phyloP scores from a whole-genome alignment of 2,329 filamentous ascomycete species.

The Malbranchea zuffiana region DNA sequence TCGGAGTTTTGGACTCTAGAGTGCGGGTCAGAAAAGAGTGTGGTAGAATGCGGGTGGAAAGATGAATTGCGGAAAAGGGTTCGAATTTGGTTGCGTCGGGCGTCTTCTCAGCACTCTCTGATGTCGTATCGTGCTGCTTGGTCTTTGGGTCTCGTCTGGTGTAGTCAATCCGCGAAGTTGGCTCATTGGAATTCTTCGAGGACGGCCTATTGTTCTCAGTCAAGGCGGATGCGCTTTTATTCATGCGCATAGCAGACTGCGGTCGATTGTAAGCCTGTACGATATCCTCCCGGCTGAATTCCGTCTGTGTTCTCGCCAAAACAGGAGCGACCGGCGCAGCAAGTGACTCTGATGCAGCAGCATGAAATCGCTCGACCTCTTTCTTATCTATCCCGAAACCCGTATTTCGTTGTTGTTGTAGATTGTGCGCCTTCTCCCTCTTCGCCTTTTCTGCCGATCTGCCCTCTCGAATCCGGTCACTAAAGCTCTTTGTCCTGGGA shows the following conservation, averaged over 20 bases:
- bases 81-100: conserved; percentile 60
- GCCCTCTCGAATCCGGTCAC: conserved; percentile 68
- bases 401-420: conserved; percentile 32
- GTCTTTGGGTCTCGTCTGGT: not conserved
- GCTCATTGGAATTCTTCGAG: conserved; percentile 5
- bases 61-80: conserved; percentile 71
- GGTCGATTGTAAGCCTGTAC: conserved; percentile 26
- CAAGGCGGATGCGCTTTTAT: conserved; percentile 25
- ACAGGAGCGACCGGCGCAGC: conserved; percentile 16
- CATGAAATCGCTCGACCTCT: conserved; percentile 35
- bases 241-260: conserved; percentile 24
- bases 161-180: not conserved
- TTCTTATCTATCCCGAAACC: conserved; percentile 34
- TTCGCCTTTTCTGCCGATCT: conserved; percentile 34
- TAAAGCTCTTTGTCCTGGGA: conserved; percentile 53
- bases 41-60: conserved; percentile 71
- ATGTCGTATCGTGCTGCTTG: not conserved
- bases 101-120: conserved; percentile 4
- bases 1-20: conserved; percentile 64
- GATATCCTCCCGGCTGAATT: conserved; percentile 56
- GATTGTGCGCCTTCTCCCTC: conserved; percentile 28
- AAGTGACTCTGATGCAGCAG: conserved; percentile 26
- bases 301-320: conserved; percentile 41
- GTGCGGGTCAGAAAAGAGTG: conserved; percentile 70
- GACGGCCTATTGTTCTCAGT: conserved; percentile 14